These are phyloP conservation scores for Durusdinium trenchii DNA, from an alignment of 73 alveolate species.

Conservation along the genomic window DNA sequence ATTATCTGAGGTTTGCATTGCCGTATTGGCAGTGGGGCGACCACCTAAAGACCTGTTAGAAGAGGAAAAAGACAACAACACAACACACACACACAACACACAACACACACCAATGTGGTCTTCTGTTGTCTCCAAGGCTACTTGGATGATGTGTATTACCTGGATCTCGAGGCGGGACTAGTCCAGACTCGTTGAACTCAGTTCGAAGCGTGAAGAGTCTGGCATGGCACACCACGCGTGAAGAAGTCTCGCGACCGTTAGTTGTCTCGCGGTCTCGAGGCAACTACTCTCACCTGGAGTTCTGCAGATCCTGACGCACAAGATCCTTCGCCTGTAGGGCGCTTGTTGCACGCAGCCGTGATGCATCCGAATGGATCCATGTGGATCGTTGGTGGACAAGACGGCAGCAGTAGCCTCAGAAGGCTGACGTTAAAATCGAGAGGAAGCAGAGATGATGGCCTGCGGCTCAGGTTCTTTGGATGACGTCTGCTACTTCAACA, in stretches of 20 bases:
- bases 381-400: neutral
- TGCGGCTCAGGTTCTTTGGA: neutral
- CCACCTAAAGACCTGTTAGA: no score
- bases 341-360: neutral
- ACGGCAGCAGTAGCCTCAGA: neutral
- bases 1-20: no score
- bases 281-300: neutral
- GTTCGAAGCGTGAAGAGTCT: neutral
- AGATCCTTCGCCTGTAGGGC: neutral
- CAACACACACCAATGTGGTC: no score
- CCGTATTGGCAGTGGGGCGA: no score
- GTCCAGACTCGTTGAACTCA: no score
- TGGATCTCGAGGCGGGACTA: neutral
- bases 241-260: neutral
- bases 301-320: neutral
- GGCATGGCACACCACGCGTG: neutral
- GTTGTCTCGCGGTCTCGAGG: neutral
- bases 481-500: neutral
- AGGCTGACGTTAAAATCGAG: neutral
- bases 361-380: neutral
- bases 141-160: neutral
- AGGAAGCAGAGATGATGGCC: neutral
- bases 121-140: neutral
- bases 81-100: no score
- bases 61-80: no score